Conservation (phyloP, 1,139 yeast genomes). For the Kodamaea suecica region DNA sequence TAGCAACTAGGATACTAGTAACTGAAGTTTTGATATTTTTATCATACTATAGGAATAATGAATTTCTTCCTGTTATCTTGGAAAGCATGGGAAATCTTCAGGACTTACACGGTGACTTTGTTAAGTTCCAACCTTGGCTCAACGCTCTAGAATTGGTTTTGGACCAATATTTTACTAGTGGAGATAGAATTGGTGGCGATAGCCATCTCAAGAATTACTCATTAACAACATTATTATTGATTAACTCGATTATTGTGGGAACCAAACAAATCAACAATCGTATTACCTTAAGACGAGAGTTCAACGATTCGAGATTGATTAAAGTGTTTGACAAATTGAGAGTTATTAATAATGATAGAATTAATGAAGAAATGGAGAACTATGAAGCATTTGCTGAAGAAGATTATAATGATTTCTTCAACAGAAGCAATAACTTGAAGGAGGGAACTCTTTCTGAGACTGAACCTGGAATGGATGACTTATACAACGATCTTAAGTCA, state of each 20-base stretch:
- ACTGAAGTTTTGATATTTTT: conserved; percentile 43
- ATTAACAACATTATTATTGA: conserved; percentile 43
- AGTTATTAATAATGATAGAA: conserved; percentile 35
- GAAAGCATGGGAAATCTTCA: conserved; percentile 36
- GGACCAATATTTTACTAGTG: conserved; percentile 29
- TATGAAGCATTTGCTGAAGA: conserved; percentile 42
- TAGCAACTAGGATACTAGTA: conserved; percentile 41
- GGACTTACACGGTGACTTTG: conserved; percentile 35
- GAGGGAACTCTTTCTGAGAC: conserved; percentile 14
- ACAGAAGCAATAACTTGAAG: conserved; percentile 9
- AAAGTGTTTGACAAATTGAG: conserved; percentile 39
- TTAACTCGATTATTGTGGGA: conserved; percentile 42
- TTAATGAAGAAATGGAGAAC: conserved; percentile 44
- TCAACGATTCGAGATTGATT: conserved; percentile 39
- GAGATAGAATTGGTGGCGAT: conserved; percentile 19
- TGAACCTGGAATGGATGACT: conserved; percentile 21
- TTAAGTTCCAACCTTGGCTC: conserved; percentile 44
- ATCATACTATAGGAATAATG: conserved; percentile 25
- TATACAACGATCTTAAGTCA: conserved; percentile 18
- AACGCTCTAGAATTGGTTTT: conserved; percentile 35
- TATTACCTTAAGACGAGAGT: conserved; percentile 35
- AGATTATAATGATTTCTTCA: conserved; percentile 28
- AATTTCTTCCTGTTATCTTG: conserved; percentile 26
- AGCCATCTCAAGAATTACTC: conserved; percentile 38
- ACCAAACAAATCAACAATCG: conserved; percentile 31